Base-by-base conservation (phyloP, 2,329 filamentous ascomycete genomes). In the Colletotrichum spinosum region DNA sequence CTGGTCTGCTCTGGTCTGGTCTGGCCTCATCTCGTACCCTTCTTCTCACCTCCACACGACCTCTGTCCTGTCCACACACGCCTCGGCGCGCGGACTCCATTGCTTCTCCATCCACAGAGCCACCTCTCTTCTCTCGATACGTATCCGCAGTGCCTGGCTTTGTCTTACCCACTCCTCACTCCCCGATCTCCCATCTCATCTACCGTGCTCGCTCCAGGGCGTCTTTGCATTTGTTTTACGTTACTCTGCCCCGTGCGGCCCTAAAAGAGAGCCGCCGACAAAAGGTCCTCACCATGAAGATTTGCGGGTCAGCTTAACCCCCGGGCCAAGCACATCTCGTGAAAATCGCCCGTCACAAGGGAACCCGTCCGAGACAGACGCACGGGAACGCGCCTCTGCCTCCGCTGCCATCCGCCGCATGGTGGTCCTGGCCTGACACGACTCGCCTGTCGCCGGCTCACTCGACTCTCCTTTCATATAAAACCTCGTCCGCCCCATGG, bases 401-500 rank as follows among this genome's bases (percentile, higher is more conserved):
- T 65, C 55, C 60, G 53, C 60, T 65, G 49, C 60, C 64, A 67
- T 49, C 60, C 60, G 60, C 55, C 60, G 53, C 54, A 59, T 65
- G 58, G 62, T 65, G 62, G 52, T 65, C 58, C 62, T 56, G 58
- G 62, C 62, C 62, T 62, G 58, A 65, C 62, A 65, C 62, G 62
- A 62, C 46, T 65, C 62, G 62, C 52, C 57, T 55, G 57, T 61
- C 41, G 62, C 51, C 57, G 62, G 62, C 51, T 61, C 57, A 39
- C 58, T 54, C 38, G 46, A 34, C 13, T 35, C 61, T 67, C 11
- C 58, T 64, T 44, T 44, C 55, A 52, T 66, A 68, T 67, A 62
- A 69, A 62, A 46, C 46, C 55, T 51, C 56, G 34, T 39, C 50
- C 48, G 33, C 64, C 68, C 67, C 73, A 76, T 76, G 74, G 74